Conservation (phyloP, 177 flowering plant species). For the Vitis hybrid region DNA sequence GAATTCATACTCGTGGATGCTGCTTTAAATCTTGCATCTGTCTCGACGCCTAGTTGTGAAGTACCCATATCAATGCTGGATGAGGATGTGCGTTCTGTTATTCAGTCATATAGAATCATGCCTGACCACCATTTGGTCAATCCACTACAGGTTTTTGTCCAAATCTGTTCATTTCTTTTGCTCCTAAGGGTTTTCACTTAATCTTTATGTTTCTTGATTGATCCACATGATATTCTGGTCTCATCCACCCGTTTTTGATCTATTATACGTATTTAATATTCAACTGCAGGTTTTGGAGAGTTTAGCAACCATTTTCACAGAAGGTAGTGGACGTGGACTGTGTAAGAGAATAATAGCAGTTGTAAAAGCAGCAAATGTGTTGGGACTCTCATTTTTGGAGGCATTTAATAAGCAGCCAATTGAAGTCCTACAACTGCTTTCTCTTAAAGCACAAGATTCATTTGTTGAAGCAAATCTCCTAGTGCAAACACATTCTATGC, state of each 20-base stretch:
- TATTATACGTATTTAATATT: slow-evolving; percentile 1
- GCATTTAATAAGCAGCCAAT: slow-evolving; percentile 85
- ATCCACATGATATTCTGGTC: slow-evolving; percentile 2
- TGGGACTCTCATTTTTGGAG: slow-evolving; percentile 83
- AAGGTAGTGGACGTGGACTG: slow-evolving; percentile 81
- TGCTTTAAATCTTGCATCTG: slow-evolving; percentile 75
- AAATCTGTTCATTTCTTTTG: neutral
- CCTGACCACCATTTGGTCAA: slow-evolving; percentile 35
- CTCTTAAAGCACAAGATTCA: slow-evolving; percentile 98
- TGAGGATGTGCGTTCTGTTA: slow-evolving; percentile 55
- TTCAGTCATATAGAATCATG: slow-evolving; percentile 48
- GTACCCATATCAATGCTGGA: slow-evolving; percentile 51
- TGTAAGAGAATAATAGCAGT: slow-evolving; percentile 86
- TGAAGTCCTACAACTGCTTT: slow-evolving; percentile 89
- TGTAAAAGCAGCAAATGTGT: slow-evolving; percentile 84
- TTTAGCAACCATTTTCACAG: slow-evolving; percentile 51
- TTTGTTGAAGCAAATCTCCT: slow-evolving; percentile 87
- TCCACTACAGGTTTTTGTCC: slow-evolving; percentile 68
- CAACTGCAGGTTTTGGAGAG: slow-evolving; percentile 65
- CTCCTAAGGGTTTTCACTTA: neutral
- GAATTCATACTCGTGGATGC: slow-evolving; percentile 78
- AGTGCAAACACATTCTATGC: slow-evolving; percentile 81
- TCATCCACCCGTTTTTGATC: neutral
- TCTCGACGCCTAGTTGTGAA: slow-evolving; percentile 51
- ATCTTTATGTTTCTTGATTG: neutral